Conservation (phyloP, 2,329 filamentous ascomycete genomes). For the Colletotrichum nymphaeae region DNA sequence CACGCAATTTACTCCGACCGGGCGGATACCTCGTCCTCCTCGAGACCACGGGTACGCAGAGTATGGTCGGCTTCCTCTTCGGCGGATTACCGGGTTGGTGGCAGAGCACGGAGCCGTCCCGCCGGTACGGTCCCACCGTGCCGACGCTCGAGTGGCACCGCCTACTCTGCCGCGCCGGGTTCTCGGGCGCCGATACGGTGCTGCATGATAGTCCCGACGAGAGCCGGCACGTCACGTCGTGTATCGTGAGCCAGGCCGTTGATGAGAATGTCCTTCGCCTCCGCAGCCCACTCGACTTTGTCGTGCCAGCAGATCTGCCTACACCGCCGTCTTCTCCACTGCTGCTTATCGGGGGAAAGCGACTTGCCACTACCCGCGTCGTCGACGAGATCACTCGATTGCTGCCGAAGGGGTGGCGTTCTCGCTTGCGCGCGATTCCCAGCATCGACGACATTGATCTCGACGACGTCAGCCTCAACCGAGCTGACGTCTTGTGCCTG, state of each 20-base stretch:
- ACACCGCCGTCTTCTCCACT: too few species aligned
- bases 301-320: too few species aligned
- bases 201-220: not conserved
- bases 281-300: too few species aligned
- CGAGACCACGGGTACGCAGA: not conserved
- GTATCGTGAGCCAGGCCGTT: not conserved
- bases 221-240: not conserved
- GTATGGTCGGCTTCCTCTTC: slow-evolving; percentile 30
- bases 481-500: not conserved
- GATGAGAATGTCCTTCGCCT: not conserved
- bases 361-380: not conserved
- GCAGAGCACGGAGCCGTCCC: slow-evolving; percentile 30
- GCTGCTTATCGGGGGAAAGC: too few species aligned
- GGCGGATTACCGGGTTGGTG: slow-evolving; percentile 45
- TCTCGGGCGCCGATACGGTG: not conserved
- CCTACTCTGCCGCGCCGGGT: not conserved
- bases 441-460: not conserved
- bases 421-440: not conserved
- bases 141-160: not conserved
- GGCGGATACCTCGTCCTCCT: not conserved
- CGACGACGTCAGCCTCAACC: not conserved
- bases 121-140: not conserved
- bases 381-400: not conserved
- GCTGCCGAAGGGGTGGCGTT: not conserved
- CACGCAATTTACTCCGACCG: not conserved